These are phyloP conservation scores for Kwoniella europaea DNA, from an alignment of 768 basidiomycete genomes.

Conservation along the genomic window DNA sequence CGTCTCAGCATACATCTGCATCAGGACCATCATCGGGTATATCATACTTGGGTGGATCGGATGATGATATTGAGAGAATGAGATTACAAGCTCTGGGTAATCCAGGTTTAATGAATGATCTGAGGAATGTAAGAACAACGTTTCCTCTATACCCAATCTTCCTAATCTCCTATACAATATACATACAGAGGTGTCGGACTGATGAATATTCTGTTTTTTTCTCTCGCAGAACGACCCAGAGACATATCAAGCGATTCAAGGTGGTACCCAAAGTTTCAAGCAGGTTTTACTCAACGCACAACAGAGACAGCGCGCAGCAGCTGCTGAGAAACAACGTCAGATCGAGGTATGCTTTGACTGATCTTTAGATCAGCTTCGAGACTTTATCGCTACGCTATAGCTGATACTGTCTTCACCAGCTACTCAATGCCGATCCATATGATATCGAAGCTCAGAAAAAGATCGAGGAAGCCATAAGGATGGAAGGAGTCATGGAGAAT, in stretches of 20 bases:
- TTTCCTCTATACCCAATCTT: background rate
- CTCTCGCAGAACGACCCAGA: conserved; percentile 74
- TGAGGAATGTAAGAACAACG: conserved; percentile 66
- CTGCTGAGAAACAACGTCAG: conserved; percentile 66
- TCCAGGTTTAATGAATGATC: conserved; percentile 74
- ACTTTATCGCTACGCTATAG: background rate
- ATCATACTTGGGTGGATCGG: conserved; percentile 54
- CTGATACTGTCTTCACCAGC: conserved; percentile 46
- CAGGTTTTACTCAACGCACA: conserved; percentile 62
- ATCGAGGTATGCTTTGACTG: conserved; percentile 38
- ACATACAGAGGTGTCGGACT: background rate
- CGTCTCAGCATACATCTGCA: background rate
- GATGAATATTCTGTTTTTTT: conserved; percentile 1
- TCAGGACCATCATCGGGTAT: conserved; percentile 8
- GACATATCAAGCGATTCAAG: conserved; percentile 71
- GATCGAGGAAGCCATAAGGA: conserved; percentile 91
- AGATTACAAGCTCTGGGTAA: conserved; percentile 84
- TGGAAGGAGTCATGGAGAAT: conserved; percentile 88
- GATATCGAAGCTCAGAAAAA: conserved; percentile 87
- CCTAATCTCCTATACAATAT: background rate
- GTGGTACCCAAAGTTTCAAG: conserved; percentile 75
- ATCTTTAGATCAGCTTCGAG: background rate
- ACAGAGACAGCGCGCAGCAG: conserved; percentile 32
- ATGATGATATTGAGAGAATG: conserved; percentile 88
- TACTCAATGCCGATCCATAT: conserved; percentile 84